Evolutionary conservation across 495 filamentous ascomycete genomes (phyloP).

Genomic region (Xylaria venustula): DNA sequence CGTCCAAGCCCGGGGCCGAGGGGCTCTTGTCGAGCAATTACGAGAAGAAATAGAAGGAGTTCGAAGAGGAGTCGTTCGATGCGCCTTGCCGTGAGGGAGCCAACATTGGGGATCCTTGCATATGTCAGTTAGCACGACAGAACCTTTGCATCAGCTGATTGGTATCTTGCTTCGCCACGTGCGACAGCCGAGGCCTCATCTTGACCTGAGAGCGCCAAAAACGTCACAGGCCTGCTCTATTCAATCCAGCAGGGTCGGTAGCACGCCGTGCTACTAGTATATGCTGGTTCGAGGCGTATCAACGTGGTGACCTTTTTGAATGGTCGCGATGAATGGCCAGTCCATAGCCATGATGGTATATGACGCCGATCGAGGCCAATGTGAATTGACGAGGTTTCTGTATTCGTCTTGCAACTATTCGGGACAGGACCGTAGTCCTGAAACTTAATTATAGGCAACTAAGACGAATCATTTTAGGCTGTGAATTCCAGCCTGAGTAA

Average conservation of each 20-base stretch:
- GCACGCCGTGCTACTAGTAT: neutral
- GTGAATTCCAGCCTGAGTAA: too few relatives aligned
- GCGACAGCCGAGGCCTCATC: neutral
- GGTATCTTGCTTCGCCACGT: neutral
- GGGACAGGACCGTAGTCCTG: neutral
- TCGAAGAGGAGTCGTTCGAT: conserved; percentile 52
- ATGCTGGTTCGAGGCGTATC: too few relatives aligned
- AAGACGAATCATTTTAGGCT: neutral
- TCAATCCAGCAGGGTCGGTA: neutral
- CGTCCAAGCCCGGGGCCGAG: conserved; percentile 53
- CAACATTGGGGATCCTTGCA: neutral
- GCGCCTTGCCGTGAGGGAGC: conserved; percentile 25
- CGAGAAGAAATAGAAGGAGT: conserved; percentile 63
- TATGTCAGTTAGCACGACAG: neutral
- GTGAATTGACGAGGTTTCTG: neutral
- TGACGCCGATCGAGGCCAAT: too few relatives aligned
- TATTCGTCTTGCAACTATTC: neutral
- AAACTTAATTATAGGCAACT: neutral
- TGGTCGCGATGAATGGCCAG: too few relatives aligned
- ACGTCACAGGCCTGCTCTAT: neutral
- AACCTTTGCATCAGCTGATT: neutral
- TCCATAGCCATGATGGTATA: neutral
- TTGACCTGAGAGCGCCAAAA: too few relatives aligned
- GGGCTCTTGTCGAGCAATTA: conserved; percentile 56
- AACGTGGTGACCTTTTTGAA: neutral